A percentile compares a stretch with the other conserved stretches of the same genome.
phyloP scores from a whole-genome alignment of 768 basidiomycete species.

The Panaeolus cyanescens region DNA sequence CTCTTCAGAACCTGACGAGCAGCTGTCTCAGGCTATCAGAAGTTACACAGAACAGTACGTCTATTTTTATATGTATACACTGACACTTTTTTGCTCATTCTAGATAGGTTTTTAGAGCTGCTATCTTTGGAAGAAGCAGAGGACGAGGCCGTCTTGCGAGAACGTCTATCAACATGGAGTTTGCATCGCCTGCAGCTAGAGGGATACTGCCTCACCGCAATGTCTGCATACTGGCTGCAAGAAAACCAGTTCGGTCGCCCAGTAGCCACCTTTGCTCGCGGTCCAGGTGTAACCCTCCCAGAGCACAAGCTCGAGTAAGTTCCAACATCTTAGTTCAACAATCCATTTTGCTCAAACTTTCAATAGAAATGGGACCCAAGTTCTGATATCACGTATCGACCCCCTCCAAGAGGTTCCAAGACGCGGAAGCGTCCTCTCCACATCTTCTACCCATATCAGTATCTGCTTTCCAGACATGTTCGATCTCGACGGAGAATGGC shows the following conservation, averaged over 20 bases:
- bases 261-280: constrained; percentile 64
- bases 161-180: constrained; percentile 72
- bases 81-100: no score
- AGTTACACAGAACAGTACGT: constrained; percentile 58
- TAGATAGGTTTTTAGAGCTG: constrained; percentile 41
- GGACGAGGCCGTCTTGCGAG: constrained; percentile 56
- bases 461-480: constrained; percentile 58
- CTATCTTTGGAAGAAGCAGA: constrained; percentile 68
- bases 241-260: constrained; percentile 64
- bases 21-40: constrained; percentile 50
- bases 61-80: background rate
- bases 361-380: constrained; percentile 68
- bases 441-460: constrained; percentile 50
- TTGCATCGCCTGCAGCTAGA: constrained; percentile 59
- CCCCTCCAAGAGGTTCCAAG: constrained; percentile 57
- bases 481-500: constrained; percentile 52
- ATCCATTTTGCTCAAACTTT: background rate
- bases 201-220: constrained; percentile 70
- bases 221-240: constrained; percentile 71
- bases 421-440: constrained; percentile 56
- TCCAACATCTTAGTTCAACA: background rate
- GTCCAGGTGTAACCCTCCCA: constrained; percentile 64
- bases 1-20: constrained; percentile 36
- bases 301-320: constrained; percentile 74
- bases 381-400: constrained; percentile 64